These are phyloP conservation scores for Neospermospora avenae DNA, from an alignment of 2,329 filamentous ascomycete species.

Conservation along the genomic window DNA sequence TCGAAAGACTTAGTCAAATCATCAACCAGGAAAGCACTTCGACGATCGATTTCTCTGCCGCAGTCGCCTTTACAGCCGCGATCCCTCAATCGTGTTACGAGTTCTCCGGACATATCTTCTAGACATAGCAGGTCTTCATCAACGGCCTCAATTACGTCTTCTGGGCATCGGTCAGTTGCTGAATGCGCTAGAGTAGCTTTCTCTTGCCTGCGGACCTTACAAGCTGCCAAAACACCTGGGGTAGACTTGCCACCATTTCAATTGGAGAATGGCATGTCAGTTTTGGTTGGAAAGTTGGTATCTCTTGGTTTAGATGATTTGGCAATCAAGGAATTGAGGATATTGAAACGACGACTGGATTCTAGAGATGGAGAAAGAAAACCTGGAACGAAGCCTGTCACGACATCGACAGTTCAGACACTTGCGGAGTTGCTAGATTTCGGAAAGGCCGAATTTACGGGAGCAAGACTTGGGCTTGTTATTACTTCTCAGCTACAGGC, in stretches of 20 bases:
- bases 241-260: conserved; percentile 60
- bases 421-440: conserved; percentile 63
- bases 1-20: conserved; percentile 39
- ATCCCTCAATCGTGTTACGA: conserved; percentile 57
- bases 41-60: conserved; percentile 55
- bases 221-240: conserved; percentile 47
- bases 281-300: conserved; percentile 64
- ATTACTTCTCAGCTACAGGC: conserved; percentile 63
- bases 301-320: conserved; percentile 62
- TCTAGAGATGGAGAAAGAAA: conserved; percentile 34
- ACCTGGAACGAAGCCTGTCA: conserved; percentile 29
- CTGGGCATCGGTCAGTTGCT: conserved; percentile 36
- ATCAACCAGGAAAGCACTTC: conserved; percentile 41
- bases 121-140: conserved; percentile 39
- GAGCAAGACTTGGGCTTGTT: conserved; percentile 50
- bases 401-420: conserved; percentile 40
- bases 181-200: conserved; percentile 71
- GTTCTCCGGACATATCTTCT: conserved; percentile 53
- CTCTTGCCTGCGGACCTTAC: conserved; percentile 56
- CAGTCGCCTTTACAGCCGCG: conserved; percentile 60
- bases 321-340: conserved; percentile 64
- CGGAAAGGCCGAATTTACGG: conserved; percentile 41
- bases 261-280: conserved; percentile 70
- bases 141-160: conserved; percentile 32
- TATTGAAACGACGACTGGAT: conserved; percentile 63